Conservation (phyloP, 192 early-diverging fungal genomes). For the Mortierella hygrophila region DNA sequence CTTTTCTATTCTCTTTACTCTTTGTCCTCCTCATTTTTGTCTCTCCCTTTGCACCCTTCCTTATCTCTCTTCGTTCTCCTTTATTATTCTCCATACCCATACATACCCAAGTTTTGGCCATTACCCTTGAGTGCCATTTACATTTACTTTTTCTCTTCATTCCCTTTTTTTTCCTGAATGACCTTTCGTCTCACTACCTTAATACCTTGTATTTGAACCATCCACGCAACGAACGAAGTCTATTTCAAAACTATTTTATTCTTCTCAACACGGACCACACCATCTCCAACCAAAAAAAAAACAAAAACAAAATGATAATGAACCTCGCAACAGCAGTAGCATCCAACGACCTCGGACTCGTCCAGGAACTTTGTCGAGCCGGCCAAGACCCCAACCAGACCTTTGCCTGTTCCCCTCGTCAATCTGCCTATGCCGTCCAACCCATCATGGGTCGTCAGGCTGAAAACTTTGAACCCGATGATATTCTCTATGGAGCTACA, state of each 20-base stretch:
- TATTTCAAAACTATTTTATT: background rate
- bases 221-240: background rate
- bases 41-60: slow-evolving; percentile 7
- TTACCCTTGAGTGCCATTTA: background rate
- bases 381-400: slow-evolving; percentile 62
- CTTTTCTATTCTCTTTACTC: background rate
- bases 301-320: slow-evolving; percentile 21
- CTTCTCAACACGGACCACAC: background rate
- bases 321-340: slow-evolving; percentile 58
- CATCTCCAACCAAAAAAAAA: too few species aligned
- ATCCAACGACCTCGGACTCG: slow-evolving; percentile 54
- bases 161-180: slow-evolving; percentile 1
- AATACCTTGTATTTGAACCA: background rate
- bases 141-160: slow-evolving; percentile 13
- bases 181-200: background rate
- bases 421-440: slow-evolving; percentile 55
- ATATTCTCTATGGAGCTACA: slow-evolving; percentile 61
- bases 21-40: background rate
- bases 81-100: background rate
- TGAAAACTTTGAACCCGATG: slow-evolving; percentile 44
- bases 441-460: slow-evolving; percentile 30
- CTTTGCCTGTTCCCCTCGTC: slow-evolving; percentile 59
- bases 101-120: background rate
- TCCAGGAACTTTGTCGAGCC: slow-evolving; percentile 49
- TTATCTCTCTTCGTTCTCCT: background rate